These are phyloP conservation scores for Aspergillus ostianus DNA, from an alignment of 495 filamentous ascomycete genomes.

Conservation along the genomic window DNA sequence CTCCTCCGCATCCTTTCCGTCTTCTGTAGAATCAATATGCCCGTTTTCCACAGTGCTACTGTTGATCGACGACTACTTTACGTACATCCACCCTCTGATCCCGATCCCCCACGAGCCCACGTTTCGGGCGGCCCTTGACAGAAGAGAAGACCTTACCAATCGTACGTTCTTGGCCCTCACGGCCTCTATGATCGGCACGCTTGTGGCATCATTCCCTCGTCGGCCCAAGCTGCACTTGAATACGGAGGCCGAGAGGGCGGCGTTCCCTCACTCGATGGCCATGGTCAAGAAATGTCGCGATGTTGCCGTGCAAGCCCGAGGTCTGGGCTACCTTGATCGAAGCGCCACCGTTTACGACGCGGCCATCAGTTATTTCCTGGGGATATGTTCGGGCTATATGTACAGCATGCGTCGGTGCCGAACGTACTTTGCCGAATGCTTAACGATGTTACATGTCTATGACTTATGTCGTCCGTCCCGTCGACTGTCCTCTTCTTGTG, in stretches of 20 bases:
- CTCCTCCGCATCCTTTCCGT: slow-evolving; percentile 27
- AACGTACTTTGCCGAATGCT: slow-evolving; percentile 70
- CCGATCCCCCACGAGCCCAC: slow-evolving; percentile 84
- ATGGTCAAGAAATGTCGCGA: slow-evolving; percentile 73
- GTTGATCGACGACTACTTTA: slow-evolving; percentile 85
- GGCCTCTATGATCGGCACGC: slow-evolving; percentile 73
- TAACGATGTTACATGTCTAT: slow-evolving; percentile 68
- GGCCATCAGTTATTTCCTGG: slow-evolving; percentile 80
- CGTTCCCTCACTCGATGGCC: slow-evolving; percentile 62
- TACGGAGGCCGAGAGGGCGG: slow-evolving; percentile 46
- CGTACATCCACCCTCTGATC: slow-evolving; percentile 81
- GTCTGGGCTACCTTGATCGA: slow-evolving; percentile 63
- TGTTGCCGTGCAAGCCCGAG: slow-evolving; percentile 69
- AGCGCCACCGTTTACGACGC: slow-evolving; percentile 75
- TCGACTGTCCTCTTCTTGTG: slow-evolving; percentile 19
- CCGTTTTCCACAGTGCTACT: slow-evolving; percentile 61
- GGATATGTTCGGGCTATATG: slow-evolving; percentile 65
- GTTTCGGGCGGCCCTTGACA: slow-evolving; percentile 70
- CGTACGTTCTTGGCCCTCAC: slow-evolving; percentile 71
- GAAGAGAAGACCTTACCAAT: slow-evolving; percentile 67
- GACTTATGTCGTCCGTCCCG: slow-evolving; percentile 55
- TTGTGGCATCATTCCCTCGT: slow-evolving; percentile 82
- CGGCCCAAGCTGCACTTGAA: slow-evolving; percentile 69
- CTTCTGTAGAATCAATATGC: slow-evolving; percentile 72
- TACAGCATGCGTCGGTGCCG: slow-evolving; percentile 64